Conservation (phyloP, 306 rosid genomes). For the Purshia tridentata region DNA sequence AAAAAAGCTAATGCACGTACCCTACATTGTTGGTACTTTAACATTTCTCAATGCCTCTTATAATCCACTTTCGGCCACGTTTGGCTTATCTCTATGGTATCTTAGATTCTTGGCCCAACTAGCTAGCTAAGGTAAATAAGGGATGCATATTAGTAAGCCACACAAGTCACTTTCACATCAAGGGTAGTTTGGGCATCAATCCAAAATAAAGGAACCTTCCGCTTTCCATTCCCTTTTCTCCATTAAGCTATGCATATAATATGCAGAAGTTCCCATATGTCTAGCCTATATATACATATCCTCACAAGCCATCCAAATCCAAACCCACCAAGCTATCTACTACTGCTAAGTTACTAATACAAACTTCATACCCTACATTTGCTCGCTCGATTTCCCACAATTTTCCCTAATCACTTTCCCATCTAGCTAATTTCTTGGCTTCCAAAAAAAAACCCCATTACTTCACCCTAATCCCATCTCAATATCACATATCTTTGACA, state of each 20-base stretch:
- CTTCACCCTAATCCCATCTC: background rate
- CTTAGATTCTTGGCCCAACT: constrained; percentile 48
- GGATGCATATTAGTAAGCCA: constrained; percentile 22
- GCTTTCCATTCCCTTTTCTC: constrained; percentile 27
- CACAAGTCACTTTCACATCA: constrained; percentile 43
- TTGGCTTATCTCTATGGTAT: constrained; percentile 48
- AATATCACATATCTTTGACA: background rate
- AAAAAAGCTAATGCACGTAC: constrained; percentile 4
- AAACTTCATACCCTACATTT: constrained; percentile 6
- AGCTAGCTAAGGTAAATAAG: background rate
- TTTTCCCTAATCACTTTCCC: constrained; percentile 7
- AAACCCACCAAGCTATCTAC: constrained; percentile 22
- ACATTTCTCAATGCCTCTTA: constrained; percentile 4
- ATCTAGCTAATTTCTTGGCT: background rate
- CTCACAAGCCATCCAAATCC: constrained; percentile 27
- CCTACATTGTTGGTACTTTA: background rate
- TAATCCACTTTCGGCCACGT: constrained; percentile 37
- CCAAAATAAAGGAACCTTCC: constrained; percentile 37
- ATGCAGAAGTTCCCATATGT: constrained; percentile 5
- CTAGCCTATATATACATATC: constrained; percentile 29
- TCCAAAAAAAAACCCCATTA: constrained; percentile 1
- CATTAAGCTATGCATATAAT: constrained; percentile 1
- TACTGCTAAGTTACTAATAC: background rate
- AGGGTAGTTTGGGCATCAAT: constrained; percentile 33
- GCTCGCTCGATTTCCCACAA: background rate